These are phyloP conservation scores for Pleurotus tuber-regium DNA, from an alignment of 768 basidiomycete species.

Conservation along the genomic window DNA sequence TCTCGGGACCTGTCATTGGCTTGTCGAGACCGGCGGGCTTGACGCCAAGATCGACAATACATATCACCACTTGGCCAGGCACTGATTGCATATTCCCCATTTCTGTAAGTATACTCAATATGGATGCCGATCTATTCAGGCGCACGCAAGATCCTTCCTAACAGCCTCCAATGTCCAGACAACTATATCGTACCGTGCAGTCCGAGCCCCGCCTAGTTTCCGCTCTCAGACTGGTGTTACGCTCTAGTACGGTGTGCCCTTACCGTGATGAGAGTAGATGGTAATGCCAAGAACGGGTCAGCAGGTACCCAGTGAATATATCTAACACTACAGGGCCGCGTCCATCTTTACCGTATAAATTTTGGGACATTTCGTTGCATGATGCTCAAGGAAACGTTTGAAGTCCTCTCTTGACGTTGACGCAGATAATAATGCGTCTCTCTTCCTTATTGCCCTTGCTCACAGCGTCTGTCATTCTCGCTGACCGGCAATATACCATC, in stretches of 20 bases:
- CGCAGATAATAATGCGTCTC: constrained; percentile 2
- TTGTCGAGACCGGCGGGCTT: too few relatives aligned
- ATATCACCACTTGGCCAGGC: too few relatives aligned
- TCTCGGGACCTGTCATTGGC: too few relatives aligned
- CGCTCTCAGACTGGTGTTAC: neutral
- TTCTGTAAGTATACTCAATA: too few relatives aligned
- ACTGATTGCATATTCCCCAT: too few relatives aligned
- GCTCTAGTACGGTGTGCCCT: neutral
- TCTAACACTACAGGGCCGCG: neutral
- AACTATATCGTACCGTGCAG: neutral
- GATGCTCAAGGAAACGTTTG: neutral
- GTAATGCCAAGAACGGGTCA: constrained; percentile 6
- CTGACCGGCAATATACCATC: constrained; percentile 14
- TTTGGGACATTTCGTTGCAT: neutral
- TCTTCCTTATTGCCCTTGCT: neutral
- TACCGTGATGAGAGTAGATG: neutral
- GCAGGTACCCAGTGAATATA: neutral
- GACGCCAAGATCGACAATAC: too few relatives aligned
- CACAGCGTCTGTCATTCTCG: neutral
- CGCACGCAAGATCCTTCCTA: too few relatives aligned
- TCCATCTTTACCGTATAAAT: neutral
- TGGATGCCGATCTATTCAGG: too few relatives aligned
- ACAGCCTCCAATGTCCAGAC: too few relatives aligned
- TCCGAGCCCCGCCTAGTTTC: neutral
- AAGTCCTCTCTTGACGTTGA: too few relatives aligned